Percentiles rank a stretch among this genome's conserved stretches.
Conservation (phyloP, 1,284 basidiomycete genomes). For the Fomes fomentarius region DNA sequence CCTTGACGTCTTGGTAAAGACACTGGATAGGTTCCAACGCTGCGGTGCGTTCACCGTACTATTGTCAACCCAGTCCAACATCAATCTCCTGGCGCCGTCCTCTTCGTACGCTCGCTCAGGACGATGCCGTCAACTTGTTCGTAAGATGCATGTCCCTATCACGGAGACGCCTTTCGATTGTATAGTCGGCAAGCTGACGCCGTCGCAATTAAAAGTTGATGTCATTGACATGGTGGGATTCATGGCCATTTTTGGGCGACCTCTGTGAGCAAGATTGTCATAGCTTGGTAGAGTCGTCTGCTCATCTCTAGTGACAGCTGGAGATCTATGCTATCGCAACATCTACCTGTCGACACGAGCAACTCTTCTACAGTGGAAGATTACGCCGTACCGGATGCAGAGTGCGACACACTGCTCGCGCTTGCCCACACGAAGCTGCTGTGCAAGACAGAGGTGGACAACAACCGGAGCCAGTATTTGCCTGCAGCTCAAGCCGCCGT, state of each 20-base stretch:
- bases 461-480: not conserved
- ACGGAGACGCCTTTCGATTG: conserved; percentile 13
- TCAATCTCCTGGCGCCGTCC: not conserved
- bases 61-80: conserved; percentile 1
- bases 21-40: not conserved
- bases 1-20: not conserved
- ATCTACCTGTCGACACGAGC: too few species aligned
- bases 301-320: not conserved
- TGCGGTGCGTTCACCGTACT: not conserved
- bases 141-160: not conserved
- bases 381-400: too few species aligned
- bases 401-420: too few species aligned
- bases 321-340: not conserved
- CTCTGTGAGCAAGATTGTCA: not conserved
- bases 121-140: not conserved
- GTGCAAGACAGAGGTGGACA: not conserved
- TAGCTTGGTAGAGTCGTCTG: not conserved
- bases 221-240: not conserved
- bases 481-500: not conserved
- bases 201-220: not conserved
- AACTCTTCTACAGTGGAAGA: not conserved
- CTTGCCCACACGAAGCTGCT: not conserved
- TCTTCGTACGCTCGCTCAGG: not conserved
- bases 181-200: not conserved
- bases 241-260: not conserved